These are phyloP conservation scores for Rickenella mellea DNA, from an alignment of 768 basidiomycete species.

Conservation along the genomic window DNA sequence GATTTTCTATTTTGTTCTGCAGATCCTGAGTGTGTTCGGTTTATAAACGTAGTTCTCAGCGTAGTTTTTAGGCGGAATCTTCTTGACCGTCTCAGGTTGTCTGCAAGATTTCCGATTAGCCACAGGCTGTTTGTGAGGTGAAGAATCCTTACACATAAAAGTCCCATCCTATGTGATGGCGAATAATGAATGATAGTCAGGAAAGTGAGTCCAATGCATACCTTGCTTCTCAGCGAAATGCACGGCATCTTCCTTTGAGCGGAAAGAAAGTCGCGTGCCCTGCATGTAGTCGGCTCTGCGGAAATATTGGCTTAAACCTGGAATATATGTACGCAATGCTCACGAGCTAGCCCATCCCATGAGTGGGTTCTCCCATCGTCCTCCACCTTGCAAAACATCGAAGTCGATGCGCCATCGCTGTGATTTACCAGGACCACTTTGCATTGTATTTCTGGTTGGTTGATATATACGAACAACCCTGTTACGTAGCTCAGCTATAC, in stretches of 20 bases:
- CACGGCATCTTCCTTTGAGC: conserved; percentile 81
- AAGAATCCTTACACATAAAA: conserved; percentile 68
- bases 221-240: conserved; percentile 98
- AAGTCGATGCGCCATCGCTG: conserved; percentile 93
- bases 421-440: conserved; percentile 80
- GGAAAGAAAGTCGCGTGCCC: conserved; percentile 76
- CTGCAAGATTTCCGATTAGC: conserved; percentile 22
- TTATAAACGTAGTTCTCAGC: conserved; percentile 87
- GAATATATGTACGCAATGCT: conserved; percentile 20
- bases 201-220: conserved; percentile 18
- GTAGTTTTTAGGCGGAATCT: conserved; percentile 80
- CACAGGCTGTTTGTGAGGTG: not conserved
- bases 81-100: conserved; percentile 51
- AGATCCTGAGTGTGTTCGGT: conserved; percentile 68
- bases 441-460: conserved; percentile 90
- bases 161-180: conserved; percentile 77
- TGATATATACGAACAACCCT: conserved; percentile 88
- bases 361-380: conserved; percentile 95
- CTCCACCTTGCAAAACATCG: conserved; percentile 81
- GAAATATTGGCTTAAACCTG: too few species aligned
- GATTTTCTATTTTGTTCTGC: conserved; percentile 93
- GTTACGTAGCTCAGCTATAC: conserved; percentile 69
- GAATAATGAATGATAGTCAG: conserved; percentile 7
- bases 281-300: conserved; percentile 92
- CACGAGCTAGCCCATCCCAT: conserved; percentile 97